Conservation (phyloP, 768 basidiomycete genomes). For the Boletus subcaerulescens region DNA sequence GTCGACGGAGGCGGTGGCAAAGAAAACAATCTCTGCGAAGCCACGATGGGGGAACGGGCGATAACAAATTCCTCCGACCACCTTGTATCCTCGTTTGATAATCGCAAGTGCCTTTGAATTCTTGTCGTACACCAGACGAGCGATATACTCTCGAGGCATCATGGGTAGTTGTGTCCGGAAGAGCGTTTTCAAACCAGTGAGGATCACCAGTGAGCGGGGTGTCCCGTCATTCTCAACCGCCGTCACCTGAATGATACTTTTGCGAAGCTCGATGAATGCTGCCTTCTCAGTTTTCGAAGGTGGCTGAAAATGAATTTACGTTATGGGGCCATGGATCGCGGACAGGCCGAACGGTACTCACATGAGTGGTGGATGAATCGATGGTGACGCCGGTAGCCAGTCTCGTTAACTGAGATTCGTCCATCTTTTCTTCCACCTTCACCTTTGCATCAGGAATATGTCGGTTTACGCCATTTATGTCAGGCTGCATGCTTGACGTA, state of each 20-base stretch:
- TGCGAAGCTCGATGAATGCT: slow-evolving; percentile 74
- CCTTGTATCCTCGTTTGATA: slow-evolving; percentile 90
- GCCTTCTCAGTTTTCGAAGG: slow-evolving; percentile 68
- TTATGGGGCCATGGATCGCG: neutral
- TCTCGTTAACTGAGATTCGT: slow-evolving; percentile 71
- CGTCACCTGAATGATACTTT: slow-evolving; percentile 77
- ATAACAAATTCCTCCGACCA: slow-evolving; percentile 97
- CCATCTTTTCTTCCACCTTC: slow-evolving; percentile 78
- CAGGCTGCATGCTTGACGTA: slow-evolving; percentile 38
- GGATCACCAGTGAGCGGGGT: slow-evolving; percentile 75
- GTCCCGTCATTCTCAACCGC: slow-evolving; percentile 82
- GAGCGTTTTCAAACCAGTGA: slow-evolving; percentile 93
- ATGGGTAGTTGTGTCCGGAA: slow-evolving; percentile 98
- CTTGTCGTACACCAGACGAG: slow-evolving; percentile 87
- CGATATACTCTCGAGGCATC: slow-evolving; percentile 99
- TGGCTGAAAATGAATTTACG: slow-evolving; percentile 37
- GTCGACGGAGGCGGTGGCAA: slow-evolving; percentile 93
- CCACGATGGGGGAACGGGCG: slow-evolving; percentile 92
- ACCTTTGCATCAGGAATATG: slow-evolving; percentile 50
- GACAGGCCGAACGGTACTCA: slow-evolving; percentile 30
- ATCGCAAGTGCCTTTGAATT: slow-evolving; percentile 95
- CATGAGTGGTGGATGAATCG: slow-evolving; percentile 51
- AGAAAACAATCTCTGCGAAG: slow-evolving; percentile 98
- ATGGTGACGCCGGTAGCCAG: slow-evolving; percentile 80
- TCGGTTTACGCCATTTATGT: slow-evolving; percentile 42